A percentile compares a stretch with the other conserved stretches of the same genome.
phyloP scores from a whole-genome alignment of 257 asterid species.

The Asclepias syriaca region DNA sequence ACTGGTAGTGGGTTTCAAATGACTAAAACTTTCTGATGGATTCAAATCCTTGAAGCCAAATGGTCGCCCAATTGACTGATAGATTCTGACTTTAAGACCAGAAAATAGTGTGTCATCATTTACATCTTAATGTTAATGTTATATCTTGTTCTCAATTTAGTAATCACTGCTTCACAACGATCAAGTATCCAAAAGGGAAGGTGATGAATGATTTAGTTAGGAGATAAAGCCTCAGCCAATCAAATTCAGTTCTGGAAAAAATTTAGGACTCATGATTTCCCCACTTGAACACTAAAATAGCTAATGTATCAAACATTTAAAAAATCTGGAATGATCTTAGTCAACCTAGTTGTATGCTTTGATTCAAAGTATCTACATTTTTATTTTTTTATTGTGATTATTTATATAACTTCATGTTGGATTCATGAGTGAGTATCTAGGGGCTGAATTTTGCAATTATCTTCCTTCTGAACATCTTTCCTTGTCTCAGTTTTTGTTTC shows the following conservation, averaged over 20 bases:
- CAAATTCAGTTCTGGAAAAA: neutral
- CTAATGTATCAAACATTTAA: neutral
- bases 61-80: neutral
- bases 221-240: neutral
- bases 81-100: neutral
- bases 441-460: neutral
- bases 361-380: neutral
- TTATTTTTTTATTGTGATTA: neutral
- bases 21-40: neutral
- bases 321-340: neutral
- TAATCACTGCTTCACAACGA: neutral
- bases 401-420: neutral
- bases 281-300: neutral
- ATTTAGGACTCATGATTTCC: neutral
- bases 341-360: neutral
- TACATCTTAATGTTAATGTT: neutral
- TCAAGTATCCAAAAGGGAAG: neutral
- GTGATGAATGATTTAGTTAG: neutral
- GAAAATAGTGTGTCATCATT: neutral
- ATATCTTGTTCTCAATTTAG: neutral
- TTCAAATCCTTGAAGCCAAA: neutral
- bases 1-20: neutral
- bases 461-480: conserved; percentile 15
- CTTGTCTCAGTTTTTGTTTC: conserved; percentile 50
- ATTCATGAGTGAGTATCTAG: too few species aligned